Conservation (phyloP, 2,329 filamentous ascomycete species). For the Laburnicola sp. region DNA sequence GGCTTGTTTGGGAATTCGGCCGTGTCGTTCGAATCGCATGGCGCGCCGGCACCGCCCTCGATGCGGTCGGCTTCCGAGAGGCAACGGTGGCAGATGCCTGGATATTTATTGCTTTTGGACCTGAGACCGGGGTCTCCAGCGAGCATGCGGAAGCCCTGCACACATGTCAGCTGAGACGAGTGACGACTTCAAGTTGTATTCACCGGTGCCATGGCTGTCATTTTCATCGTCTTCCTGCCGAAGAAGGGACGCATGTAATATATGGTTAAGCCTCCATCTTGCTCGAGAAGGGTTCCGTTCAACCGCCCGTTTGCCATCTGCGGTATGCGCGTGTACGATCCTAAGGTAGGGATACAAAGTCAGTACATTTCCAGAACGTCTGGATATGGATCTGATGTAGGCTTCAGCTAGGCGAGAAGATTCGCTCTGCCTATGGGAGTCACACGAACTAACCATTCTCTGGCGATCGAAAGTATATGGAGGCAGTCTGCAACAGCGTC, state of each 20-base stretch:
- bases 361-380: too few species aligned
- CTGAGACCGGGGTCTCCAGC: conserved; percentile 13
- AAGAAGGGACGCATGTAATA: conserved; percentile 42
- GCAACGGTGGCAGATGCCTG: conserved; percentile 24
- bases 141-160: conserved; percentile 17
- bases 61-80: conserved; percentile 24
- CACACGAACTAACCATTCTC: conserved; percentile 26
- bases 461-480: conserved; percentile 37
- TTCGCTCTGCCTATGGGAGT: too few species aligned
- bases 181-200: background rate
- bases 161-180: background rate
- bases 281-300: conserved; percentile 24
- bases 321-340: conserved; percentile 37
- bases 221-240: conserved; percentile 33
- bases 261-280: conserved; percentile 43
- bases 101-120: conserved; percentile 5
- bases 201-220: conserved; percentile 16
- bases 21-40: conserved; percentile 30
- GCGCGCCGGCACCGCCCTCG: conserved; percentile 23
- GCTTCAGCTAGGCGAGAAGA: too few species aligned
- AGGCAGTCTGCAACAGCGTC: conserved; percentile 24
- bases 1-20: conserved; percentile 62
- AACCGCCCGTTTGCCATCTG: conserved; percentile 42
- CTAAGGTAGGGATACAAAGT: too few species aligned
- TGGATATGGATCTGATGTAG: too few species aligned